Base-by-base conservation (phyloP, 2,329 filamentous ascomycete genomes). In the Xylariaceae sp. region DNA sequence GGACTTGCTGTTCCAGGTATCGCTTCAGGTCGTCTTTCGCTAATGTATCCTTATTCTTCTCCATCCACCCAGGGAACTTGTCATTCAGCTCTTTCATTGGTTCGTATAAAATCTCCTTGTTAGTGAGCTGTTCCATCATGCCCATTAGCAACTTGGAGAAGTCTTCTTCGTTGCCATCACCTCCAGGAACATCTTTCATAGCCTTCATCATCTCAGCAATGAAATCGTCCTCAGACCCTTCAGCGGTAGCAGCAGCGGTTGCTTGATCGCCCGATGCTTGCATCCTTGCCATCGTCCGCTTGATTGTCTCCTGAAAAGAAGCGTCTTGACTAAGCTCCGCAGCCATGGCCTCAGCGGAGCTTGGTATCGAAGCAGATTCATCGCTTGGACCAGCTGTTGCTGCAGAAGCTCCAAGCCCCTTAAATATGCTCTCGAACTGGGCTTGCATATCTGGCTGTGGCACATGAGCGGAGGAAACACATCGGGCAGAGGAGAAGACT, bases 101-200 rank as follows among this genome's bases (percentile, higher is more conserved):
- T 77, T 99, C 94, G 73, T 98, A 98, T 47, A 99, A 77, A 62
- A 99, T 97, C 66, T 98, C 95, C 79, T 96, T 98, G 75, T 96
- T 96, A 3, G 95, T 98, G 62, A 99, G 82, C 75, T 99, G 93
- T 77, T 98, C 92, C 94, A 99, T 98, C 92, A 98, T 96, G 51
- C 90, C 91, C 82, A 96, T 86, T 58, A 99, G 84, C 87, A 98
- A 92, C 77, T 96, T 94, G 55, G 91, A 92, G 68, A 98, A 90
- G 66, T 96, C 92, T 67, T 95, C 92, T 54, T 97, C 92, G 58
- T 79, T 79, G 12, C 78, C 81, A 29, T 78, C 80, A 2, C 79
- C 80, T 5, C 76, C 79, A 1, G 82, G 82, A 6, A 86, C 82
- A 19, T 84, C 82, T 68, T 91, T 89, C 78, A 97, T 88, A 61